These are phyloP conservation scores for Piper longum DNA, from an alignment of 164 flowering plant genomes.

Conservation along the genomic window DNA sequence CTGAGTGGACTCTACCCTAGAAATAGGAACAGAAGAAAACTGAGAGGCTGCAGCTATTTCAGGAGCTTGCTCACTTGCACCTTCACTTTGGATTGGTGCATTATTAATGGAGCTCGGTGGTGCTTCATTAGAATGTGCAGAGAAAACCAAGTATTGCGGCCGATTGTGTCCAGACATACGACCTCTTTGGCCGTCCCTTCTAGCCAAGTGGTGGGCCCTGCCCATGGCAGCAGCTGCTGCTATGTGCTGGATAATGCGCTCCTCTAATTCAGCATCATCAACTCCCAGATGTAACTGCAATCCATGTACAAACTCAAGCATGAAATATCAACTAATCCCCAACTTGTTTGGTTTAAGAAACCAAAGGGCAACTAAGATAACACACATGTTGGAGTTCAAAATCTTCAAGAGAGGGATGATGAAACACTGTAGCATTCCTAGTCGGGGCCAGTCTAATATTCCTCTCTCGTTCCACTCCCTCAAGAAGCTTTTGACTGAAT, in stretches of 20 bases:
- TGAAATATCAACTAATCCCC: background rate
- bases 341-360: too few relatives aligned
- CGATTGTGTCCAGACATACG: constrained; percentile 51
- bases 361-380: constrained; percentile 2
- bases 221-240: constrained; percentile 99
- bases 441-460: constrained; percentile 38
- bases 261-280: constrained; percentile 73
- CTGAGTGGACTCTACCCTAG: constrained; percentile 23
- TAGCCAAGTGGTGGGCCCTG: constrained; percentile 51
- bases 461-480: constrained; percentile 70
- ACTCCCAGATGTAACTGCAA: constrained; percentile 62
- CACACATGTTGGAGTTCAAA: constrained; percentile 69
- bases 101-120: constrained; percentile 24
- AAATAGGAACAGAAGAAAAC: constrained; percentile 16
- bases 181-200: constrained; percentile 66
- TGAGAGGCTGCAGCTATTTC: constrained; percentile 15
- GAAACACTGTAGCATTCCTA: constrained; percentile 53
- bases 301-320: background rate
- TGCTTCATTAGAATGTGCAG: constrained; percentile 44
- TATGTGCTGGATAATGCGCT: constrained; percentile 80
- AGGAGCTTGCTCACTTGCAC: constrained; percentile 25
- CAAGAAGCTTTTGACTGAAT: constrained; percentile 72
- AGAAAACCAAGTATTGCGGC: constrained; percentile 57
- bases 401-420: constrained; percentile 74
- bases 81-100: constrained; percentile 23